These are phyloP conservation scores for Dinochytrium kinnereticum DNA, from an alignment of 371 early-diverging fungal genomes.

Conservation along the genomic window DNA sequence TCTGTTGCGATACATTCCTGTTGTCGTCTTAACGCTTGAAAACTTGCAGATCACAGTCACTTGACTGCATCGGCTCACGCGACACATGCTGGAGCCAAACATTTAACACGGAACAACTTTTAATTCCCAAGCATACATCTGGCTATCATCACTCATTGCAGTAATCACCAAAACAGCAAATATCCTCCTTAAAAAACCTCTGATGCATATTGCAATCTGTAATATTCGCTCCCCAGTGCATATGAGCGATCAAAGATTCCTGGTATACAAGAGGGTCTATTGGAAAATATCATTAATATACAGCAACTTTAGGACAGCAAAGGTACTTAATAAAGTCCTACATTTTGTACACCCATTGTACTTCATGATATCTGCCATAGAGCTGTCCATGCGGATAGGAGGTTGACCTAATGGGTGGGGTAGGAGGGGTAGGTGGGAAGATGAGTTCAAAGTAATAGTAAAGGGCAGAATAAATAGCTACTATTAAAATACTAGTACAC, in stretches of 20 bases:
- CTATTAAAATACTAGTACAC: no score
- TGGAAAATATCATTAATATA: neutral
- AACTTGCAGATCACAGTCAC: no score
- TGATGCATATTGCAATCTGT: neutral
- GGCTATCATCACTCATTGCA: neutral
- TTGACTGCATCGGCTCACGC: no score
- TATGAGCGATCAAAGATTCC: neutral
- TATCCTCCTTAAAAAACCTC: neutral
- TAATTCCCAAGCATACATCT: no score
- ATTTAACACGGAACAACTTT: no score
- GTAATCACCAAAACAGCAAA: constrained; percentile 2
- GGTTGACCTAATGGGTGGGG: neutral
- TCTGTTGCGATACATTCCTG: no score
- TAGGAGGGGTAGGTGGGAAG: neutral
- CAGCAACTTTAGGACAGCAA: neutral
- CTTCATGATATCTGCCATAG: neutral
- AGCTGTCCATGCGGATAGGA: neutral
- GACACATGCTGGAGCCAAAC: no score
- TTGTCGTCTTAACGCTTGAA: no score
- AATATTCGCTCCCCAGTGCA: neutral
- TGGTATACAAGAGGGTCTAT: neutral
- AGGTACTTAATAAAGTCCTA: no score
- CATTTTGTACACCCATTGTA: constrained; percentile 1
- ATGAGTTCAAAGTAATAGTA: neutral
- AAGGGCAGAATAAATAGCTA: no score